Base-by-base conservation (phyloP, 192 early-diverging fungal species). In the Entomortierella chlamydospora region DNA sequence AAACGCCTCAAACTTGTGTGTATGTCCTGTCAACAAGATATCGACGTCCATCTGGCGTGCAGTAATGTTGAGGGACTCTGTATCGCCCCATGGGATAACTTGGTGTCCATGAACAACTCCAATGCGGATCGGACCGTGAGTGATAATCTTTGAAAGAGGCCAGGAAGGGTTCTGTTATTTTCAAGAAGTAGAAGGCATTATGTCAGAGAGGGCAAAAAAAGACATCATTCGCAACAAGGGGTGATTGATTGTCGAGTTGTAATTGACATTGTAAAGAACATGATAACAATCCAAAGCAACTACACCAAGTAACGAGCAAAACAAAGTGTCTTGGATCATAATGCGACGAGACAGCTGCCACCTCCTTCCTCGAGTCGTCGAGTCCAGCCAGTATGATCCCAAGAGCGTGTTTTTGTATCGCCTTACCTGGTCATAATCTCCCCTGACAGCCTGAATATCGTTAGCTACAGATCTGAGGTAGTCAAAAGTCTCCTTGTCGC, bases 11-110 rank as follows among this genome's bases (percentile, higher is more conserved):
- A 98, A 98, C 49, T 87, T 80, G 81, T 98, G 96, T 4, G 95
- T 96, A 50, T 95, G 91, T 8, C 97, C 97, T 2, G 88, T 88
- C 8, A 99, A 85, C 42, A 99, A 66, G 23, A 99, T 88, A 64
- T 99, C 97, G 29, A 95, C 96, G 45, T 96, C 93, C 87, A 97
- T 91, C 71, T 95, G 91, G 49, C 97, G 82, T 23, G 96, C 97
- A 9, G 91, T 85, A 9, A 91, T 88, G 25, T 89, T 90, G 57
- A 95, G 74, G 2, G 91, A 80, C 65, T 94, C 92, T 1, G 83
- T 83, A 68, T 93, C 92, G 31, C 91, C 91, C 88, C 91, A 91
- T 9, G 93, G 94, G 31, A 97, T 87, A 47, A 96, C 84, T 55
- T 92, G 88, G 77, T 98, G 96, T 13, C 97, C 97, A 79, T 95